Evolutionary conservation across 345 rosid genomes (phyloP).

Genomic region (Viola odorata): DNA sequence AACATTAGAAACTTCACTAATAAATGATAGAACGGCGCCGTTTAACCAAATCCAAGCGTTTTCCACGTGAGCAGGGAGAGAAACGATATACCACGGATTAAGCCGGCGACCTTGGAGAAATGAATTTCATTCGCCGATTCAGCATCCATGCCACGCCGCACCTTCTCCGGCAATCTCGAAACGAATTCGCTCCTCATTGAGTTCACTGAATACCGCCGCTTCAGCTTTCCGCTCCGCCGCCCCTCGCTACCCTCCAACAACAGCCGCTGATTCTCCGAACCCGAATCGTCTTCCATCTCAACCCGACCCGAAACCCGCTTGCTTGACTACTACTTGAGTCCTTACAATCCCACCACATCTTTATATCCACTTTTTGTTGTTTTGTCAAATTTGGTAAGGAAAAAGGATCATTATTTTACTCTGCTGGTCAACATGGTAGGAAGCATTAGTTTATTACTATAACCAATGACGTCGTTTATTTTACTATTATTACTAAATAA

Average conservation of each 20-base stretch:
- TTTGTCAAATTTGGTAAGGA: no score
- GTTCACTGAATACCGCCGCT: neutral
- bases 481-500: no score
- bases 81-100: neutral
- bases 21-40: neutral
- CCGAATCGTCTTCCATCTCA: neutral
- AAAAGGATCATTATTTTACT: no score
- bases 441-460: no score
- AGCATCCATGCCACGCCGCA: neutral
- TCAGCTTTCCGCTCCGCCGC: neutral
- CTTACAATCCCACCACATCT: no score
- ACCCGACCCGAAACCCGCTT: no score
- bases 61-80: neutral
- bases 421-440: no score
- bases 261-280: neutral
- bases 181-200: neutral
- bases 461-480: no score
- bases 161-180: neutral
- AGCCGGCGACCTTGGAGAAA: neutral
- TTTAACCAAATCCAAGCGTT: neutral
- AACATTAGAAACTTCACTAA: no score
- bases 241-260: neutral
- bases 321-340: no score
- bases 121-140: neutral
- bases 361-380: no score